Evolutionary conservation across 805 yeast species (phyloP).

Genomic region (Candida jianshihensis): DNA sequence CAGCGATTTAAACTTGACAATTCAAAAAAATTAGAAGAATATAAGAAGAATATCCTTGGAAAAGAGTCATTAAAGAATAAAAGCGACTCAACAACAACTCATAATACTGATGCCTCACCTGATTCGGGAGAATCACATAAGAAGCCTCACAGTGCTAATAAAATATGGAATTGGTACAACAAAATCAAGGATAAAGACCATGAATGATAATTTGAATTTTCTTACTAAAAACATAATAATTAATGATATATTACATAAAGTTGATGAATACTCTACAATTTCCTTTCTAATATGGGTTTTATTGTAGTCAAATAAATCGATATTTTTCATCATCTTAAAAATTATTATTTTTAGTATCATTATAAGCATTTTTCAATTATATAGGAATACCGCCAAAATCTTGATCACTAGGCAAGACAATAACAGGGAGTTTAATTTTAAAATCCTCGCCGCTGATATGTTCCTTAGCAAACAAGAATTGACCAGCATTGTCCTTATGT

Average conservation of each 20-base stretch:
- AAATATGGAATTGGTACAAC: conserved; percentile 16
- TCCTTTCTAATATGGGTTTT: no score
- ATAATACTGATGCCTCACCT: conserved; percentile 1
- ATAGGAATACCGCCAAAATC: conserved; percentile 41
- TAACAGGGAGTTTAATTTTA: conserved; percentile 37
- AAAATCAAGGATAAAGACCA: conserved; percentile 6
- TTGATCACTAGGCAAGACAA: conserved; percentile 37
- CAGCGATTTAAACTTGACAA: conserved; percentile 27
- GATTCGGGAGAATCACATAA: conserved; percentile 5
- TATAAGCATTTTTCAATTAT: conserved; percentile 1
- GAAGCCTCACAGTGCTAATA: conserved; percentile 10
- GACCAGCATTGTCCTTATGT: conserved; percentile 32
- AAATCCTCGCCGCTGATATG: conserved; percentile 33
- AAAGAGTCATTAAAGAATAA: conserved; percentile 1
- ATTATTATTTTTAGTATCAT: no score
- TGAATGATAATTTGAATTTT: neutral
- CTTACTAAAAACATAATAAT: neutral
- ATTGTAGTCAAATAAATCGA: no score
- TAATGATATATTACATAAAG: neutral
- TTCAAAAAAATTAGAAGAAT: conserved; percentile 19
- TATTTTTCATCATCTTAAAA: no score
- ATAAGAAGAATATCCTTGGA: conserved; percentile 8
- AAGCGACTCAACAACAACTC: conserved; percentile 4
- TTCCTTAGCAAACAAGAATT: conserved; percentile 26
- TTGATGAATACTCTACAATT: no score